Evolutionary conservation across 495 filamentous ascomycete genomes (phyloP), one percentile per base, ranked within the genome.

Genomic region (Cenococcum geophilum): DNA sequence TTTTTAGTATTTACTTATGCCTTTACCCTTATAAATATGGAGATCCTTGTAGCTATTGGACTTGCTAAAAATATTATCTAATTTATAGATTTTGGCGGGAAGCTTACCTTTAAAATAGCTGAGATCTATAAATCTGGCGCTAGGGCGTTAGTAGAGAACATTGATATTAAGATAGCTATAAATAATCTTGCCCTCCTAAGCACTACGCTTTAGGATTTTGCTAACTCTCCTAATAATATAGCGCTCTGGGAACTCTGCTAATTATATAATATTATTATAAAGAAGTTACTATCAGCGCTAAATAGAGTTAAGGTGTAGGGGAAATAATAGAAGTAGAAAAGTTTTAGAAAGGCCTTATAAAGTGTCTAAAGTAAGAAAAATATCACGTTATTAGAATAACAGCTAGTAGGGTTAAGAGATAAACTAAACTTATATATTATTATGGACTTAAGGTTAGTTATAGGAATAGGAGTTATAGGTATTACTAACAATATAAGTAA

Each of bases 281-380:
- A 42, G 14, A 36, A 62, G 49, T 45, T 62, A 4, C 55, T 62
- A n/a, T 34, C 60, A 4, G 53, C 27, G 53, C 54, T 62, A 22
- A 18, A 50, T 36, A 49, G 25, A 50, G 36, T 62, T 22, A 62
- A 62, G 42, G 54, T 58, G 20, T 1, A 52, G 12, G 56, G 56
- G 4, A 43, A 52, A 25, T 5, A 58, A 40, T 22, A 27, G 12
- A 63, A 40, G 52, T 60, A 55, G 61, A 52, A 59, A 57, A 60
- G 56, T 32, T 32, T 63, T n/a, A 40, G 61, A 43, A 60, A 42
- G 55, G 55, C 57, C 20, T 11, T 63, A n/a, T 23, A 20, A 35
- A 63, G 55, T 18, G 56, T 63, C 16, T 63, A 55, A 55, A 55
- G 42, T 49, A 61, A 57, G 23, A 43, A 65, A 23, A 12, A 62